Evolutionary conservation across 768 basidiomycete genomes (phyloP).

Genomic region (Lenzites betulinus): DNA sequence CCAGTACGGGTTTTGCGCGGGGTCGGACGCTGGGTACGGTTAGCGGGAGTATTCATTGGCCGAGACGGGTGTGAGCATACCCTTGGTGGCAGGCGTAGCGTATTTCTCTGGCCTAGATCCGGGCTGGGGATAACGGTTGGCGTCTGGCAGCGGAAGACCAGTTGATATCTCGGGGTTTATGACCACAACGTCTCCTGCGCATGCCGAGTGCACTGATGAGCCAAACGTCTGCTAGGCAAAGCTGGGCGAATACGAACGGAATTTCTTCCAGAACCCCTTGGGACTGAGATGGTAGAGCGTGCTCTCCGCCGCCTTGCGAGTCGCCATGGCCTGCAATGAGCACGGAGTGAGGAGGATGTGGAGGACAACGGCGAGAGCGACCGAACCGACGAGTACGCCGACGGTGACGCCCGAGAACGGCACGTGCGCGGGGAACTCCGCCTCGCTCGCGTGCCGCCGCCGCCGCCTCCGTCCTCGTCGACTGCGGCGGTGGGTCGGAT

Average conservation of each 20-base stretch:
- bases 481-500: neutral
- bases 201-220: neutral
- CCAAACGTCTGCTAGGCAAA: neutral
- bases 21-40: slow-evolving; percentile 69
- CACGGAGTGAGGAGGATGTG: slow-evolving; percentile 8
- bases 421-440: slow-evolving; percentile 8
- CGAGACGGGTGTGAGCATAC: slow-evolving; percentile 38
- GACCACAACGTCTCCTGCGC: slow-evolving; percentile 75
- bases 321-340: slow-evolving; percentile 51
- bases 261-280: slow-evolving; percentile 96
- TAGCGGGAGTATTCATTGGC: no score
- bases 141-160: slow-evolving; percentile 75
- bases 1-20: slow-evolving; percentile 91
- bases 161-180: slow-evolving; percentile 91
- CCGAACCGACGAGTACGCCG: neutral
- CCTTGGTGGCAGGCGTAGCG: slow-evolving; percentile 86
- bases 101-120: slow-evolving; percentile 88
- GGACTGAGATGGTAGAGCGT: slow-evolving; percentile 89
- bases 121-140: slow-evolving; percentile 84
- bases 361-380: slow-evolving; percentile 4
- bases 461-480: neutral
- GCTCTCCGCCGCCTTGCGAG: slow-evolving; percentile 81
- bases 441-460: neutral
- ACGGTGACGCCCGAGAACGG: slow-evolving; percentile 8
- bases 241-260: slow-evolving; percentile 56